Conservation (phyloP, 805 yeast species). For the Cyberlindnera saturnus region DNA sequence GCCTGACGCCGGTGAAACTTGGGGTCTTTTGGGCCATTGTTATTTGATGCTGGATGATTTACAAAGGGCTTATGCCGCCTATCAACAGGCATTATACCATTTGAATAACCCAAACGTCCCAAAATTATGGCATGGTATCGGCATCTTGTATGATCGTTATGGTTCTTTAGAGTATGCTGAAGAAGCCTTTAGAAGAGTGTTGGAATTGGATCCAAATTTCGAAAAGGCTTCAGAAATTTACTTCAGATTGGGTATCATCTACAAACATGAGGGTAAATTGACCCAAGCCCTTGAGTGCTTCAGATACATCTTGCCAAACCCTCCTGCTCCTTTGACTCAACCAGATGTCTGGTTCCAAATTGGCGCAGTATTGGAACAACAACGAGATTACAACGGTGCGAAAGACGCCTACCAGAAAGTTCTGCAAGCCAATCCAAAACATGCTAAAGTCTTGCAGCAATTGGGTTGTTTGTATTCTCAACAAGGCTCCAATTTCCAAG, state of each 20-base stretch:
- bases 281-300: conserved; percentile 89
- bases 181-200: conserved; percentile 93
- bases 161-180: conserved; percentile 97
- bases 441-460: conserved; percentile 93
- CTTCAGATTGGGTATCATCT: conserved; percentile 92
- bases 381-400: conserved; percentile 86
- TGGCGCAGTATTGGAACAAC: conserved; percentile 92
- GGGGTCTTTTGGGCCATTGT: conserved; percentile 97
- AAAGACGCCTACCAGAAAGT: conserved; percentile 95
- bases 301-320: conserved; percentile 81
- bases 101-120: conserved; percentile 92
- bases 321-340: conserved; percentile 93
- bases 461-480: conserved; percentile 91
- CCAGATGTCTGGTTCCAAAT: conserved; percentile 99
- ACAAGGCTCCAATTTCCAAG: conserved; percentile 60
- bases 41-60: conserved; percentile 94
- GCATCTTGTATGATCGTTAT: conserved; percentile 91
- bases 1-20: conserved; percentile 90
- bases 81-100: conserved; percentile 91
- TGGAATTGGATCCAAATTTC: conserved; percentile 92
- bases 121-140: conserved; percentile 97
- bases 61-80: conserved; percentile 92
- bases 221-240: conserved; percentile 96
- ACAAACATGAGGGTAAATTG: conserved; percentile 88
- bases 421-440: conserved; percentile 81